Evolutionary conservation across 805 yeast genomes (phyloP), one percentile per base, ranked within the genome.

Genomic region (Lachancea dasiensis): DNA sequence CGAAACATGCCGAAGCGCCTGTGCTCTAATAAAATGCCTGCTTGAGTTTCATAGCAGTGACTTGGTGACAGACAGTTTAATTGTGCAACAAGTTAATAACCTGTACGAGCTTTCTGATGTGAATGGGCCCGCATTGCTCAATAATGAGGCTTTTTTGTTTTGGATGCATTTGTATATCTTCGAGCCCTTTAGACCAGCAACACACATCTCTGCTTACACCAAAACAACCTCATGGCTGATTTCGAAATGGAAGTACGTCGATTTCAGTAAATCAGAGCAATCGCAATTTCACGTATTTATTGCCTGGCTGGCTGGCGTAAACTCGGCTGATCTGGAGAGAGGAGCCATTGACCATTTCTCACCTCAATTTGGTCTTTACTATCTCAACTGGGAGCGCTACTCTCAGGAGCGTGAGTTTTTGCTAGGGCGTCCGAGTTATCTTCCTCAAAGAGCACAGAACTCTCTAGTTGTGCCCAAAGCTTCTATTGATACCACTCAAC

Each of bases 111-210:
- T 72, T 5, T 61, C 83, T 0, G 81, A 75, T 31, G 61, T 78
- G 0, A 73, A 72, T 52, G 90, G 90, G 0, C 90, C 92, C 2
- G 50, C 58, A 1, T 17, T 45, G 1, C 36, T 79, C 1, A 64
- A 69, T 32, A 60, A 69, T 29, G 74, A 69, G 33, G 61, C 81
- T 3, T 58, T 75, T 20, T 45, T 52, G 10, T 74, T 81, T 44
- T 81, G 89, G 89, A 56, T 64, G 36, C 46, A 64, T 0, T 45
- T 73, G 3, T 54, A 67, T 11, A 51, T 53, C 3, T 49, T 70
- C 7, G 63, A 72, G 13, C 60, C 57, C 23, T 52, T 51, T 2
- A 61, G 60, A 15, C 51, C 65, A 3, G 52, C 52, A 2, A 50
- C 52, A 7, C 52, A 55, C 2, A 56, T 52, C n/a, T 43, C 59